Evolutionary conservation across 2,329 filamentous ascomycete genomes (phyloP).

Genomic region (Penicillium sp.): DNA sequence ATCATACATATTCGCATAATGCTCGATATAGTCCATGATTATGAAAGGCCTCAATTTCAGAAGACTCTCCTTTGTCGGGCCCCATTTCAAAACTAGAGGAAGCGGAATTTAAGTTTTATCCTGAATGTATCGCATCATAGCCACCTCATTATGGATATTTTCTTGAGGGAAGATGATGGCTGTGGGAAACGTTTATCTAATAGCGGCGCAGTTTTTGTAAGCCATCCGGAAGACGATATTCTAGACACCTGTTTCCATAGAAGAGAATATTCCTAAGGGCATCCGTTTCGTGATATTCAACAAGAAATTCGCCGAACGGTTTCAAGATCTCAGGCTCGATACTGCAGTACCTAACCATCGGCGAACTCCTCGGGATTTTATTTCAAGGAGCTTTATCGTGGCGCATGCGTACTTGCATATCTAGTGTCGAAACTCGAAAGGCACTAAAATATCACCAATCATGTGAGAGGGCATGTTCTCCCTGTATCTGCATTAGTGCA

Average conservation of each 20-base stretch:
- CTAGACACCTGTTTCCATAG: rapidly evolving
- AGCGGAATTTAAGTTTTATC: neutral
- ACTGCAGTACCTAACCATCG: neutral
- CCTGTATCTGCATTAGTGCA: neutral
- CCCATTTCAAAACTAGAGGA: neutral
- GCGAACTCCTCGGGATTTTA: neutral
- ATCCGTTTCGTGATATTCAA: neutral
- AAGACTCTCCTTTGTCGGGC: neutral
- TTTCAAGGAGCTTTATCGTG: neutral
- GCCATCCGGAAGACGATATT: neutral
- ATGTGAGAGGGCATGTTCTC: neutral
- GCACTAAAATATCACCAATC: neutral
- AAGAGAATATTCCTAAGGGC: neutral
- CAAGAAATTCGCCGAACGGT: neutral
- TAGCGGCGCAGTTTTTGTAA: neutral
- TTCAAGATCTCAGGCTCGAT: neutral
- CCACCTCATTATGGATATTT: neutral
- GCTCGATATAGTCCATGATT: conserved; percentile 36
- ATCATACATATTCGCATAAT: conserved; percentile 14
- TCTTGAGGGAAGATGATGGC: neutral
- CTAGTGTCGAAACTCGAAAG: neutral
- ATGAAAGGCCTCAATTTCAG: conserved; percentile 20
- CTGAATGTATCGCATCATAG: neutral
- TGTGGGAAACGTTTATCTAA: neutral
- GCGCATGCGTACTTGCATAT: neutral